Base-by-base conservation (phyloP, 2,329 filamentous ascomycete species). In the Colletotrichum karsti region DNA sequence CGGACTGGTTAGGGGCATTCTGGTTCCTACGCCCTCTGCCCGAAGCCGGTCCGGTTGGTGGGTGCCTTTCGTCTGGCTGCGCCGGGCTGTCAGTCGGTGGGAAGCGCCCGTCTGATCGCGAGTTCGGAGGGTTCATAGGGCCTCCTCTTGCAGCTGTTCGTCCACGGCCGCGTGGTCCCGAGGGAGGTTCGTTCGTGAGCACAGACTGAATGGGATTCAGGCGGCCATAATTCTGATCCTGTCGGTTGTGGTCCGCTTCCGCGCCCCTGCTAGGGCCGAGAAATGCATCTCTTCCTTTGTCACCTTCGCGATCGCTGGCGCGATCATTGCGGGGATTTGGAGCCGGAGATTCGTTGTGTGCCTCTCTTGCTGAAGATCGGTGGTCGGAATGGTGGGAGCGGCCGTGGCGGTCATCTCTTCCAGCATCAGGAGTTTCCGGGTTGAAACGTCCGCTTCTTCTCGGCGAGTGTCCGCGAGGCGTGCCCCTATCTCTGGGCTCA, bases 141-240 rank as follows among this genome's bases (percentile, higher is more conserved):
- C 74, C 72, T 44, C 79, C 76, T 73, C 84, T 81, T 48, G 77
- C 74, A 50, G 78, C 77, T 72, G 79, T 83, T 67, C 79, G 81
- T 65, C 82, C 86, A 73, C 83, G 85, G 70, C 82, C 85, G 56
- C 84, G 83, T 15, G 88, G 88, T 2, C 87, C 89, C n/a, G 85
- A 85, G 4, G 88, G 88, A 42, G 86, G 77, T 42, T 79, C 83
- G 26, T 81, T 77, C 76, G 83, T 28, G 74, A 62, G 73, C 33
- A 82, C 76, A 24, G 82, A 80, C 54, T 84, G 80, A 55, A 85
- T 83, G 2, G 85, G 79, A 69, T 88, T 90, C 53, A 91, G 80
- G 2, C 89, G 87, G 28, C 89, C 89, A 72, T 91, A 91, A 63
- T 87, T 89, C 15, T 87, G 86, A 74, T 91, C 89, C 70, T 89